Base-by-base conservation (phyloP, 225 moss, liverwort and hornwort genomes). In the Bryum argenteum region DNA sequence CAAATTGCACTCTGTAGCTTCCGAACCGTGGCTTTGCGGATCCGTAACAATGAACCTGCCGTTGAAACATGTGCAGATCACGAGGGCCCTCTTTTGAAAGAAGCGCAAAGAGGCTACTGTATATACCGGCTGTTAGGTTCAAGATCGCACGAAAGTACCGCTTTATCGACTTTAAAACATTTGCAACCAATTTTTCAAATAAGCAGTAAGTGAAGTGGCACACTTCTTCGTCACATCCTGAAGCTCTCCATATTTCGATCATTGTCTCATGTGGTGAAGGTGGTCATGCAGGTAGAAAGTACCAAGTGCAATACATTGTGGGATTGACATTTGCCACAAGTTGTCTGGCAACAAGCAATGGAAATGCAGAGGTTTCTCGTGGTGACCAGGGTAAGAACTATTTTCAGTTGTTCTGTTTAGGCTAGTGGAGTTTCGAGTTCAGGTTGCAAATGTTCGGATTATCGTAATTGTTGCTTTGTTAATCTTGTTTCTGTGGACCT, bases 241-340 rank as follows among this genome's bases (percentile, higher is more conserved):
- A 51, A 45, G 21, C 33, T 71, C 41, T 37, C 2, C 26, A 37
- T 61, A 16, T 61, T 56, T 53, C 22, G 16, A 52, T 1, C 1
- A 26, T 20, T 26, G 11, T 75, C 9, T 63, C 18, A 37, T 63
- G 42, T 20, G 33, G 11, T 13, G 53, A 39, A 11, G 54, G 5
- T 22, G 66, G 40, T 63, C 54, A 64, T 73, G 64, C 81, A 84
- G 79, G 83, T 79, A 79, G 61, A 54, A 81, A 76, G 64, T 76
- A 76, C 63, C 76, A 81, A 23, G 18, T 74, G 63, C 73, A 71
- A 68, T 63, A 60, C 16, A 65, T 83, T 9, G 37, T 90, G 74
- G 83, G 87, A 40, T 79, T 91, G 51, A 80, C 88, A n/a, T 71
- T 85, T 74, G 90, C 84, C 16, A 84, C 88, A 51, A 75, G 78